A percentile compares a stretch with the other conserved stretches of the same genome.
Conservation (phyloP, 805 yeast genomes). For the Barnettozyma pratensis region DNA sequence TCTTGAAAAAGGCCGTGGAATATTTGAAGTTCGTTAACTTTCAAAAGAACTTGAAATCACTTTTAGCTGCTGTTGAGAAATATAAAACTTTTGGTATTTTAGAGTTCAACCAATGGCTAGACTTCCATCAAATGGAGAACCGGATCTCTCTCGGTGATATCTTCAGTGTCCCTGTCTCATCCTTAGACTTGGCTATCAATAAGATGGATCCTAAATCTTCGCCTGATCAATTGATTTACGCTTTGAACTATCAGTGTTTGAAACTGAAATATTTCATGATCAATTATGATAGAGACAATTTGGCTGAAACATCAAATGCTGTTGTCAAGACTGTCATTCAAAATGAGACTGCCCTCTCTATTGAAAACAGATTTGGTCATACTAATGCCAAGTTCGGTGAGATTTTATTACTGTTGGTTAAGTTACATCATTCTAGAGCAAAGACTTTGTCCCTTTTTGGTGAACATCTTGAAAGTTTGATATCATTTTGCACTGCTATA, state of each 20-base stretch:
- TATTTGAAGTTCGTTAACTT: constrained; percentile 20
- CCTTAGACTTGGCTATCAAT: constrained; percentile 1
- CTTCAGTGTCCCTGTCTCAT: constrained; percentile 1
- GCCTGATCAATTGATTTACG: constrained; percentile 4
- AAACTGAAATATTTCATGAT: constrained; percentile 14
- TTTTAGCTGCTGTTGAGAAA: constrained; percentile 11
- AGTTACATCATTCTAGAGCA: constrained; percentile 15
- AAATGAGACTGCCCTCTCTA: constrained; percentile 4
- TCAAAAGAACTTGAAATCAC: constrained; percentile 9
- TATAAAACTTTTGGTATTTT: constrained; percentile 5
- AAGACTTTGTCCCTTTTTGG: constrained; percentile 16
- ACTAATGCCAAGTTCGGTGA: constrained; percentile 10
- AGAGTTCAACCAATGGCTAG: constrained; percentile 15
- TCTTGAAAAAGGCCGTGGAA: constrained; percentile 13
- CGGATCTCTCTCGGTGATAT: constrained; percentile 9
- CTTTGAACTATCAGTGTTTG: constrained; percentile 8
- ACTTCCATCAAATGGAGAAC: constrained; percentile 10
- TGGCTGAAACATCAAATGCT: constrained; percentile 6
- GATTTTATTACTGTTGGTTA: constrained; percentile 9
- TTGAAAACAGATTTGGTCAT: constrained; percentile 12
- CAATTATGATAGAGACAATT: constrained; percentile 10
- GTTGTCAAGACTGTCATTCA: constrained; percentile 1
- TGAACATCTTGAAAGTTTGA: constrained; percentile 22
- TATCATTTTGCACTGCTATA: constrained; percentile 42
- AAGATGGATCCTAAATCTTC: constrained; percentile 1